Conservation (phyloP, 2,329 filamentous ascomycete species). For the Xylogone sp. region DNA sequence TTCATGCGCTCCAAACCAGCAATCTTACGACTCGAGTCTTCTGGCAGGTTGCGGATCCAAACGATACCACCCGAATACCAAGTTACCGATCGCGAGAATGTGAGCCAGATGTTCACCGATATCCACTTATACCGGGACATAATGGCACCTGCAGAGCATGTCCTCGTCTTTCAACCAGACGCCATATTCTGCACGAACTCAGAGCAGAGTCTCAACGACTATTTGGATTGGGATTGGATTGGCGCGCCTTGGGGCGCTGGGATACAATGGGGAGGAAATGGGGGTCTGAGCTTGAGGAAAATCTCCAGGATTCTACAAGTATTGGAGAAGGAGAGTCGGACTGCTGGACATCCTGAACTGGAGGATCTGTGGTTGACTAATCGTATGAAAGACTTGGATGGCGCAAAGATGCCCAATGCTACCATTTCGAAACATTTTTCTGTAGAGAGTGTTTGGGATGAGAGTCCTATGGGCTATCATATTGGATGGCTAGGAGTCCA, state of each 20-base stretch:
- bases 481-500: constrained; percentile 31
- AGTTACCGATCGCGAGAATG: constrained; percentile 40
- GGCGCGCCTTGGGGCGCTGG: constrained; percentile 24
- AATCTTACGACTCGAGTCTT: constrained; percentile 41
- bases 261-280: constrained; percentile 23
- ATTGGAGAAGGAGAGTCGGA: constrained; percentile 33
- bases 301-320: constrained; percentile 21
- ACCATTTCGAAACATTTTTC: constrained; percentile 36
- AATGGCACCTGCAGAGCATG: constrained; percentile 46
- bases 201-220: constrained; percentile 45
- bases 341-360: constrained; percentile 36
- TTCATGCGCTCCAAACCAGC: constrained; percentile 39
- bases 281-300: constrained; percentile 22
- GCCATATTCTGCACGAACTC: constrained; percentile 53
- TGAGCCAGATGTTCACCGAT: constrained; percentile 46
- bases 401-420: constrained; percentile 24
- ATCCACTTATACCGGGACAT: constrained; percentile 48
- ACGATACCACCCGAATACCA: constrained; percentile 43
- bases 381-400: constrained; percentile 19
- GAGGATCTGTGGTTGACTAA: constrained; percentile 48
- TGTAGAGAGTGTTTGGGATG: constrained; percentile 45
- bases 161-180: constrained; percentile 51
- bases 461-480: constrained; percentile 51
- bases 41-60: constrained; percentile 46
- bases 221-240: constrained; percentile 46